phyloP scores from a whole-genome alignment of 208 protist genomes.

The Trypanosoma cruzi region DNA sequence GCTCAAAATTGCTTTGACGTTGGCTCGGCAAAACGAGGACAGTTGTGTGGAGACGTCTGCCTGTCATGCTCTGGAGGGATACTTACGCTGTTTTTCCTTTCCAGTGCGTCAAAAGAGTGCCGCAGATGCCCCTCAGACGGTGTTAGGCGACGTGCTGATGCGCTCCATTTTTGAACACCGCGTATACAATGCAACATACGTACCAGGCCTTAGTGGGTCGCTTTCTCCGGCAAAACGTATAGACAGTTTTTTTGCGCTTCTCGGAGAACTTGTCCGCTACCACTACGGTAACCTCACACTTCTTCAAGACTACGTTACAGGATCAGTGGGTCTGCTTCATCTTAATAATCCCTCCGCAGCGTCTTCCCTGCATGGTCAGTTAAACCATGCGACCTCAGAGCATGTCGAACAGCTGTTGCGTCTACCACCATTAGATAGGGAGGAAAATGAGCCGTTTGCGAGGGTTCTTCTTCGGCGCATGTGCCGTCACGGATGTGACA shows the following conservation, averaged over 20 bases:
- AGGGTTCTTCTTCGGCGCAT: slow-evolving; percentile 69
- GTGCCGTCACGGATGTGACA: slow-evolving; percentile 48
- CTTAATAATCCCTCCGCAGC: slow-evolving; percentile 43
- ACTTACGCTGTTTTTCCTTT: slow-evolving; percentile 70
- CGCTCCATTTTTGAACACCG: slow-evolving; percentile 52
- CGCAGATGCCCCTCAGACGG: slow-evolving; percentile 36
- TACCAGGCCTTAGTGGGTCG: slow-evolving; percentile 56
- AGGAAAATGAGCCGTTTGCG: slow-evolving; percentile 71
- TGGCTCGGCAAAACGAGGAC: slow-evolving; percentile 49
- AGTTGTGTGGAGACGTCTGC: slow-evolving; percentile 66
- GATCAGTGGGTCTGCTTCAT: slow-evolving; percentile 31
- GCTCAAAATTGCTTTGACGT: slow-evolving; percentile 46
- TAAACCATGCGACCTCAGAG: slow-evolving; percentile 26
- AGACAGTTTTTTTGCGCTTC: slow-evolving; percentile 51
- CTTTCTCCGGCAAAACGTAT: slow-evolving; percentile 55
- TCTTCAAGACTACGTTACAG: slow-evolving; percentile 54
- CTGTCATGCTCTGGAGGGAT: slow-evolving; percentile 68
- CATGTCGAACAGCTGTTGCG: slow-evolving; percentile 44
- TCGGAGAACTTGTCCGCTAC: slow-evolving; percentile 76
- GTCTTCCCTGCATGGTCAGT: slow-evolving; percentile 16
- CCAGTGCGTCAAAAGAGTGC: slow-evolving; percentile 4
- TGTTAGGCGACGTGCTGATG: slow-evolving; percentile 51
- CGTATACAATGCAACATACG: slow-evolving; percentile 79
- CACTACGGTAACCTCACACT: slow-evolving; percentile 54
- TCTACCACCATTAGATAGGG: slow-evolving; percentile 63